Percentiles rank a stretch among this genome's conserved stretches.
These are phyloP conservation scores for Mangifera indica DNA, from an alignment of 345 rosid genomes.

Conservation along the genomic window DNA sequence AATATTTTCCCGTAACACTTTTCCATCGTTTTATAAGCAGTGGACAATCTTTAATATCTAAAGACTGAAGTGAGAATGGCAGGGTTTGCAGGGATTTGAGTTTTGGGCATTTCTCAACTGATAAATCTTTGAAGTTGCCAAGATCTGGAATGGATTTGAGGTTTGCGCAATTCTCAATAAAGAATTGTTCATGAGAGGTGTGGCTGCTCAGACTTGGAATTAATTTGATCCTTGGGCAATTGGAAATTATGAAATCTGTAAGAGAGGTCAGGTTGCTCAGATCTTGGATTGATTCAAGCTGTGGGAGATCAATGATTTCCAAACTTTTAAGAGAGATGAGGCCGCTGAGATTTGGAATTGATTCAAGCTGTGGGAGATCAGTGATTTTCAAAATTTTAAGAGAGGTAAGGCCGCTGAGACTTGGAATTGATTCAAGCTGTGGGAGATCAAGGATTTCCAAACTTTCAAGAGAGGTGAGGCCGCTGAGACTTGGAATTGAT, in stretches of 20 bases:
- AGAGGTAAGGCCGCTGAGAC: too few species aligned
- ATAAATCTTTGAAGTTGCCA: too few species aligned
- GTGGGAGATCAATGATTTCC: too few species aligned
- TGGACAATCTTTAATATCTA: background rate
- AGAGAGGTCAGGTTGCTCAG: background rate
- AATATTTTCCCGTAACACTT: background rate
- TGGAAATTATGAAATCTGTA: background rate
- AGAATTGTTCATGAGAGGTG: too few species aligned
- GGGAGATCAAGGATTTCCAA: background rate
- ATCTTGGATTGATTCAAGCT: too few species aligned
- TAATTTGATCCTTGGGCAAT: background rate
- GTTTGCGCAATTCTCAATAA: background rate
- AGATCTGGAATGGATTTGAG: too few species aligned
- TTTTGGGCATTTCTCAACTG: background rate
- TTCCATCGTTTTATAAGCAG: background rate
- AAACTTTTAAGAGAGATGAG: too few species aligned
- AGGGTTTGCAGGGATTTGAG: background rate
- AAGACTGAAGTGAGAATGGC: background rate
- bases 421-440: too few species aligned
- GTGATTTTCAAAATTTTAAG: too few species aligned
- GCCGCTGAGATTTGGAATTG: too few species aligned
- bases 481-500: too few species aligned
- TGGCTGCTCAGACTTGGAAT: background rate
- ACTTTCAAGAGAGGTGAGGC: background rate
- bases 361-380: too few species aligned